Conservation (phyloP, 441 rosid species). For the Arabidopsis lyrata region DNA sequence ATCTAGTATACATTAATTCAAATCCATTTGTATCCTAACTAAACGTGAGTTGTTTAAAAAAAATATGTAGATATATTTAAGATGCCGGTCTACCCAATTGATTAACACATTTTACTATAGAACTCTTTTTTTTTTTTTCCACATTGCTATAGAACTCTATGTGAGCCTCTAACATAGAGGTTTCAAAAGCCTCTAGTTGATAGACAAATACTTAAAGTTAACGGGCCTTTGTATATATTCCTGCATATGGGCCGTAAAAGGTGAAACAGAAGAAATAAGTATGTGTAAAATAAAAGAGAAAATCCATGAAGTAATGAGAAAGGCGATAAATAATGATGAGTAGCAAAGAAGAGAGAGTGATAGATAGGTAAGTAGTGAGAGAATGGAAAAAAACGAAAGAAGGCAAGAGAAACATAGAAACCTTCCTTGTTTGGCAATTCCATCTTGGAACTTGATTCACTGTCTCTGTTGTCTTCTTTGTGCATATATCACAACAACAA, state of each 20-base stretch:
- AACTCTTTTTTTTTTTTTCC: too few relatives aligned
- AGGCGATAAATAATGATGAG: slow-evolving; percentile 17
- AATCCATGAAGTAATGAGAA: background rate
- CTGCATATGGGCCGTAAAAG: too few relatives aligned
- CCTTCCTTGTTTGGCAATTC: slow-evolving; percentile 32
- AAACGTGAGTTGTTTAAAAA: too few relatives aligned
- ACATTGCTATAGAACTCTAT: too few relatives aligned
- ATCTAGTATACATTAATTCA: too few relatives aligned
- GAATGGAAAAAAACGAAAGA: slow-evolving; percentile 37
- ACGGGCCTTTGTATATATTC: background rate
- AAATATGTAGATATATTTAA: background rate
- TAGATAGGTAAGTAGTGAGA: slow-evolving; percentile 32
- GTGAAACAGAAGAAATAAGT: too few relatives aligned
- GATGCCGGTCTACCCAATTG: background rate
- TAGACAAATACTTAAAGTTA: background rate
- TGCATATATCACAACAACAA: slow-evolving; percentile 18
- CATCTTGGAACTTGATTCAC: slow-evolving; percentile 35
- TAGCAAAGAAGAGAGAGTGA: background rate
- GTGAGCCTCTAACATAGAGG: background rate
- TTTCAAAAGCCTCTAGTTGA: background rate
- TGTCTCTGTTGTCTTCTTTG: slow-evolving; percentile 3
- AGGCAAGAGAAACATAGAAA: slow-evolving; percentile 37
- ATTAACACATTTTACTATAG: too few relatives aligned
- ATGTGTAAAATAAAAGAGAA: background rate
- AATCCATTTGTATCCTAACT: background rate